Conservation (phyloP, 2,329 filamentous ascomycete genomes). For the Phyllosticta citrichinensis region DNA sequence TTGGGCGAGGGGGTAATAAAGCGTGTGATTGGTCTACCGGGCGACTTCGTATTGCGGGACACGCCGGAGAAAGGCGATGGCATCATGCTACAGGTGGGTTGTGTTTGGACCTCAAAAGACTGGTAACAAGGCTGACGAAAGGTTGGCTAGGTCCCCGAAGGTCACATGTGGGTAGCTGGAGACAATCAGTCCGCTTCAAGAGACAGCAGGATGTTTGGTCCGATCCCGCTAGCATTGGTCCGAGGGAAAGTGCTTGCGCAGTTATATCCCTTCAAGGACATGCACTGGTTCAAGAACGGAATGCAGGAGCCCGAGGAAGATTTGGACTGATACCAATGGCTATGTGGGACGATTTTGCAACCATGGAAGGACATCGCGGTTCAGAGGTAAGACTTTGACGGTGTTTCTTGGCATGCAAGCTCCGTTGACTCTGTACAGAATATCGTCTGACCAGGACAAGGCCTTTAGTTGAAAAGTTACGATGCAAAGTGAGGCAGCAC, state of each 20-base stretch:
- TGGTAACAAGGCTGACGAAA: neutral
- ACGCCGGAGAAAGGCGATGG: slow-evolving; percentile 37
- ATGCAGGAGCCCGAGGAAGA: slow-evolving; percentile 3
- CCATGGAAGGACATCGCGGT: neutral
- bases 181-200: slow-evolving; percentile 78
- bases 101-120: neutral
- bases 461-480: neutral
- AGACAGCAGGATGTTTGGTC: slow-evolving; percentile 80
- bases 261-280: neutral
- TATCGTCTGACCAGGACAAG: neutral
- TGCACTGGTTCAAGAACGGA: slow-evolving; percentile 4
- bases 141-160: slow-evolving; percentile 62
- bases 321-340: neutral
- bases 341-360: neutral
- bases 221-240: slow-evolving; percentile 74
- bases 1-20: slow-evolving; percentile 58
- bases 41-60: slow-evolving; percentile 62
- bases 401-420: neutral
- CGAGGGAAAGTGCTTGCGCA: slow-evolving; percentile 61
- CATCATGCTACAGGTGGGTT: slow-evolving; percentile 53
- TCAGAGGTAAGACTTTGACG: neutral
- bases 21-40: slow-evolving; percentile 50
- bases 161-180: slow-evolving; percentile 84
- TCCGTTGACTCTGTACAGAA: neutral
- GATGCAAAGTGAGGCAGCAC: neutral